A percentile compares a stretch with the other conserved stretches of the same genome.
These are phyloP conservation scores for Angomonas ambiguus DNA, from an alignment of 208 protist genomes.

Conservation along the genomic window DNA sequence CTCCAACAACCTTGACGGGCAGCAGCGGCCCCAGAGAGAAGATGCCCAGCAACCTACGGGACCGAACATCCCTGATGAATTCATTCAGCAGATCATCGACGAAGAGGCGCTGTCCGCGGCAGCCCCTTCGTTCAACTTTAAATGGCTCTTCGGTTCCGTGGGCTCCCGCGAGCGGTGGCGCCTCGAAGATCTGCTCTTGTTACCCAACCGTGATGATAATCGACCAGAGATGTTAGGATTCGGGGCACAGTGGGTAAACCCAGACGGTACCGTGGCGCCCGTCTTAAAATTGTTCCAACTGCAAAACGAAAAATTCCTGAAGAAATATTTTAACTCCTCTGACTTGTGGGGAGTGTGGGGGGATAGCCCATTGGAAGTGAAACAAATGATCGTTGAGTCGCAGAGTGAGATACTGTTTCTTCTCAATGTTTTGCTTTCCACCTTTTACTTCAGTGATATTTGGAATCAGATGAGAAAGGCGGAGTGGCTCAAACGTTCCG, in stretches of 20 bases:
- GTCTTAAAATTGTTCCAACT: slow-evolving; percentile 18
- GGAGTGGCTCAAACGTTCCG: slow-evolving; percentile 46
- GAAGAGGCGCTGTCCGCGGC: slow-evolving; percentile 27
- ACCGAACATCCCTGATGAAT: background rate
- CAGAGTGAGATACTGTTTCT: slow-evolving; percentile 84
- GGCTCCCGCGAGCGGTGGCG: slow-evolving; percentile 69
- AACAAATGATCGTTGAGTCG: slow-evolving; percentile 50
- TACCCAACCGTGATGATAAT: slow-evolving; percentile 57
- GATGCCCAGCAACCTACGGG: no score
- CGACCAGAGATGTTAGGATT: slow-evolving; percentile 26
- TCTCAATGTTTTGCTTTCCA: slow-evolving; percentile 71
- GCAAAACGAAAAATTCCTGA: slow-evolving; percentile 16
- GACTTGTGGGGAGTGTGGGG: slow-evolving; percentile 12
- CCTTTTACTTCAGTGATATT: slow-evolving; percentile 71
- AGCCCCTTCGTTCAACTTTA: slow-evolving; percentile 38
- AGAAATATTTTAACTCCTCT: slow-evolving; percentile 17
- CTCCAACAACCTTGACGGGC: no score
- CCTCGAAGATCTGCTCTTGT: slow-evolving; percentile 49
- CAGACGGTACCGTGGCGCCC: background rate
- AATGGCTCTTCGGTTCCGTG: slow-evolving; percentile 59
- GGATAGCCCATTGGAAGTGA: slow-evolving; percentile 10
- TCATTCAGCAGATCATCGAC: slow-evolving; percentile 12
- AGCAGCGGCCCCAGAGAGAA: no score
- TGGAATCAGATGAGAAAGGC: slow-evolving; percentile 49
- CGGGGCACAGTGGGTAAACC: slow-evolving; percentile 15